Conservation (phyloP, 1,284 basidiomycete genomes). For the Tremellales sp. region DNA sequence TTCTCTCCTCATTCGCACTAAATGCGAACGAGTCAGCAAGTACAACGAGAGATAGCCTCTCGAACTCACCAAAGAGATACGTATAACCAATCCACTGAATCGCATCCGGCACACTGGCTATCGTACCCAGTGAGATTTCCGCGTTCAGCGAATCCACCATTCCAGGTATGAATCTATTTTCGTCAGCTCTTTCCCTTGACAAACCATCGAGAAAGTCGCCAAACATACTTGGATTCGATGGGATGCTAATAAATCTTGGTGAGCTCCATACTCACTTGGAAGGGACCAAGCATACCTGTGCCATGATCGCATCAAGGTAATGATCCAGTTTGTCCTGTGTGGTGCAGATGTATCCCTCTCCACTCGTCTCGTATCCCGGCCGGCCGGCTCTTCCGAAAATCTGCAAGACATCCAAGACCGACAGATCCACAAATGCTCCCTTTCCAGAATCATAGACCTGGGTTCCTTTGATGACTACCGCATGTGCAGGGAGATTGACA, state of each 20-base stretch:
- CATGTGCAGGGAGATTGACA: conserved; percentile 98
- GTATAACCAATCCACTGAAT: conserved; percentile 97
- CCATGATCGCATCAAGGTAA: conserved; percentile 84
- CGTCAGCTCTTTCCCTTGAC: background rate
- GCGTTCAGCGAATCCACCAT: conserved; percentile 92
- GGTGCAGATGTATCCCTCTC: conserved; percentile 96
- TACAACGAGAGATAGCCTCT: background rate
- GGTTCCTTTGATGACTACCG: conserved; percentile 97
- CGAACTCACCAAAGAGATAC: conserved; percentile 65
- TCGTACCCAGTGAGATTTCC: conserved; percentile 92
- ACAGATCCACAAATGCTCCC: conserved; percentile 87
- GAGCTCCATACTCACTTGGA: conserved; percentile 4
- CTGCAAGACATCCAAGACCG: conserved; percentile 88
- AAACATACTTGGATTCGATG: conserved; percentile 88
- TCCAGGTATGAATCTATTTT: conserved; percentile 72
- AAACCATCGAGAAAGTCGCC: background rate
- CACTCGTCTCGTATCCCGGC: conserved; percentile 90
- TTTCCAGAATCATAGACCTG: conserved; percentile 89
- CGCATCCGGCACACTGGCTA: conserved; percentile 80
- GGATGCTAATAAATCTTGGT: conserved; percentile 68
- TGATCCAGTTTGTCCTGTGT: conserved; percentile 88
- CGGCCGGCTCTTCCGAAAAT: conserved; percentile 93
- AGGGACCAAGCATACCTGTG: conserved; percentile 59
- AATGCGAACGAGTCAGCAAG: background rate
- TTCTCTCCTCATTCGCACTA: conserved; percentile 88